A percentile compares a stretch with the other conserved stretches of the same genome.
These are phyloP conservation scores for Aurinia saxatilis DNA, from an alignment of 345 rosid genomes.

Conservation along the genomic window DNA sequence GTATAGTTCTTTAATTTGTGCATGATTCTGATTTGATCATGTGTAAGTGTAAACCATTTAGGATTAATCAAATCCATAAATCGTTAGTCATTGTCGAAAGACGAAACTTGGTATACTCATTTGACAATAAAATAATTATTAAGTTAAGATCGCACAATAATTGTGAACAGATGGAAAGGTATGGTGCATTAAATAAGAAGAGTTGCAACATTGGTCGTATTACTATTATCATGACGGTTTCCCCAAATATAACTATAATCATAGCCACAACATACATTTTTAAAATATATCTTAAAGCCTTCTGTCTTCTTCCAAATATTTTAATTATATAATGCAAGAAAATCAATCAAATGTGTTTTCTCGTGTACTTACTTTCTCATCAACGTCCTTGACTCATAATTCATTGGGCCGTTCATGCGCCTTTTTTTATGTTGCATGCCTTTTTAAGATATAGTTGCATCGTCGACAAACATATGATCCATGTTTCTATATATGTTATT, in stretches of 20 bases:
- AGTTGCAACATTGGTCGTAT: slow-evolving; percentile 14
- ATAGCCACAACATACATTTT: slow-evolving; percentile 8
- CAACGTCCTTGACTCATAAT: slow-evolving; percentile 28
- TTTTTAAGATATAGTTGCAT: not conserved
- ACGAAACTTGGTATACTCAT: not conserved
- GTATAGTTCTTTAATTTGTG: slow-evolving; percentile 2
- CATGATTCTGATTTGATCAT: not conserved
- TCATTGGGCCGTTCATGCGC: slow-evolving; percentile 25
- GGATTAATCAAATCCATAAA: not conserved
- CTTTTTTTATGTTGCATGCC: not conserved
- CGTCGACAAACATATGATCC: slow-evolving; percentile 9
- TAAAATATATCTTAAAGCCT: slow-evolving; percentile 1
- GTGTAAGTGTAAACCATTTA: slow-evolving; percentile 1
- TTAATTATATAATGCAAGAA: not conserved
- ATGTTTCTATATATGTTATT: not conserved
- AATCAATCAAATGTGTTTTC: slow-evolving; percentile 15
- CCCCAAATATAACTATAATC: slow-evolving; percentile 26
- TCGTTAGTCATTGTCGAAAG: not conserved
- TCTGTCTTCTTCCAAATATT: not conserved
- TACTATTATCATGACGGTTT: slow-evolving; percentile 23
- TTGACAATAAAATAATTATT: not conserved
- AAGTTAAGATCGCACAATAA: slow-evolving; percentile 5
- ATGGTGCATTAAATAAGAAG: slow-evolving; percentile 24
- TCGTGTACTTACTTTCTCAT: slow-evolving; percentile 26
- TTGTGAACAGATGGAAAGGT: slow-evolving; percentile 24